These are phyloP conservation scores for Podila minutissima DNA, from an alignment of 192 early-diverging fungal species.

Conservation along the genomic window DNA sequence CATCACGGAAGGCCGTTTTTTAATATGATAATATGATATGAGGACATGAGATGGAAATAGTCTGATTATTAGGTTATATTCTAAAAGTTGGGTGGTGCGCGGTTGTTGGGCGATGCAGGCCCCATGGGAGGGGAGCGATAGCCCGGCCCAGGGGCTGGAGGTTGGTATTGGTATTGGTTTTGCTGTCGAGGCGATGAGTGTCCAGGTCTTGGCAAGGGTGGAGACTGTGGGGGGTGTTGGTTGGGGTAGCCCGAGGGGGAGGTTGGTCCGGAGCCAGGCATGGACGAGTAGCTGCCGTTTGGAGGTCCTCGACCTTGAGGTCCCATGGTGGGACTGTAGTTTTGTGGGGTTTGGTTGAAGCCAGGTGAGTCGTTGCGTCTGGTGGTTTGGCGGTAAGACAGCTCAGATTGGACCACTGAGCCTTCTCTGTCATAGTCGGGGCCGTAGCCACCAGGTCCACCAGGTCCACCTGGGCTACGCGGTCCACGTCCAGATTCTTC, in stretches of 20 bases:
- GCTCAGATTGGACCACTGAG: not conserved
- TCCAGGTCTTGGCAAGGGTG: not conserved
- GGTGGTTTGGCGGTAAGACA: not conserved
- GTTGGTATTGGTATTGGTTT: not conserved
- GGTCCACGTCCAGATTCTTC: not conserved
- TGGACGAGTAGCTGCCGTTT: not conserved
- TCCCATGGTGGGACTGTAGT: not conserved
- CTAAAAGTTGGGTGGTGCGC: slow-evolving; percentile 1
- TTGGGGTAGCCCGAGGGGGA: not conserved
- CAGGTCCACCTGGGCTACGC: slow-evolving; percentile 4
- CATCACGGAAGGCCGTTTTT: too few species aligned
- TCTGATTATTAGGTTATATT: not conserved
- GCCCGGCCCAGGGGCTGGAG: not conserved
- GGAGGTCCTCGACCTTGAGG: not conserved
- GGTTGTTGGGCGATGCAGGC: not conserved
- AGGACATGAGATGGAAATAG: too few species aligned
- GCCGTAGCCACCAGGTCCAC: slow-evolving; percentile 1
- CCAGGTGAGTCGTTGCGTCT: not conserved
- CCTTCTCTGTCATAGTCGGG: not conserved
- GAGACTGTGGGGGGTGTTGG: not conserved
- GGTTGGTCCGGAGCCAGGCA: not conserved
- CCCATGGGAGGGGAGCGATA: not conserved
- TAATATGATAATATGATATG: too few species aligned
- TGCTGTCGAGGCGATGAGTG: not conserved
- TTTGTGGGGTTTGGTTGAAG: not conserved